These are phyloP conservation scores for Fusarium denticulatum DNA, from an alignment of 2,329 filamentous ascomycete genomes.

Conservation along the genomic window DNA sequence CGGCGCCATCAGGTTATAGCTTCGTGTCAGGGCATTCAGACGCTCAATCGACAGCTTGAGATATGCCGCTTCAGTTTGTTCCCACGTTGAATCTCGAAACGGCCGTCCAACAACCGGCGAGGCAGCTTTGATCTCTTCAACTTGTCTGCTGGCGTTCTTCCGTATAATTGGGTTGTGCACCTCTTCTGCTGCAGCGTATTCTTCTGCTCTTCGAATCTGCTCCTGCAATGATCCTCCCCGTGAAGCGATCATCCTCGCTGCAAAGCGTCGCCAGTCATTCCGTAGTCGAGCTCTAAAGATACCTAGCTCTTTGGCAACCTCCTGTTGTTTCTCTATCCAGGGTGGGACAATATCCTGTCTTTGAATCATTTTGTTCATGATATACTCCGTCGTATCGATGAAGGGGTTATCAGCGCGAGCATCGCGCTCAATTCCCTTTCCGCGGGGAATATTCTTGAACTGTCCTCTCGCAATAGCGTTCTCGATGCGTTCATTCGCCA, in stretches of 20 bases:
- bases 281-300: slow-evolving; percentile 80
- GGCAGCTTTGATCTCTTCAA: slow-evolving; percentile 47
- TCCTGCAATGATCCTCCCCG: slow-evolving; percentile 77
- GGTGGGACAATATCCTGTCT: slow-evolving; percentile 94
- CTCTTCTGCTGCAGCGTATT: slow-evolving; percentile 79
- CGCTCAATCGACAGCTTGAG: slow-evolving; percentile 78
- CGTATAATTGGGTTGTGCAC: slow-evolving; percentile 66
- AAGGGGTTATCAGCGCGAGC: slow-evolving; percentile 86
- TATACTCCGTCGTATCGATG: slow-evolving; percentile 95
- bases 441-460: slow-evolving; percentile 84
- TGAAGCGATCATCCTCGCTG: slow-evolving; percentile 79
- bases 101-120: slow-evolving; percentile 55
- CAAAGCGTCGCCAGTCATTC: slow-evolving; percentile 86
- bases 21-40: slow-evolving; percentile 82
- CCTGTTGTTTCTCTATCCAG: slow-evolving; percentile 99
- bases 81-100: slow-evolving; percentile 83
- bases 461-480: slow-evolving; percentile 92
- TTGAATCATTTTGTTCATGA: slow-evolving; percentile 99
- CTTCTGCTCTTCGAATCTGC: slow-evolving; percentile 76
- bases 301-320: slow-evolving; percentile 74
- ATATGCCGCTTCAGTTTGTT: slow-evolving; percentile 77
- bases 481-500: slow-evolving; percentile 93
- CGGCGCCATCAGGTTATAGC: slow-evolving; percentile 95
- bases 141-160: slow-evolving; percentile 56
- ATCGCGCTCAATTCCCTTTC: slow-evolving; percentile 83